These are phyloP conservation scores for Parachlorella kessleri DNA, from an alignment of 139 green algal genomes.

Conservation along the genomic window DNA sequence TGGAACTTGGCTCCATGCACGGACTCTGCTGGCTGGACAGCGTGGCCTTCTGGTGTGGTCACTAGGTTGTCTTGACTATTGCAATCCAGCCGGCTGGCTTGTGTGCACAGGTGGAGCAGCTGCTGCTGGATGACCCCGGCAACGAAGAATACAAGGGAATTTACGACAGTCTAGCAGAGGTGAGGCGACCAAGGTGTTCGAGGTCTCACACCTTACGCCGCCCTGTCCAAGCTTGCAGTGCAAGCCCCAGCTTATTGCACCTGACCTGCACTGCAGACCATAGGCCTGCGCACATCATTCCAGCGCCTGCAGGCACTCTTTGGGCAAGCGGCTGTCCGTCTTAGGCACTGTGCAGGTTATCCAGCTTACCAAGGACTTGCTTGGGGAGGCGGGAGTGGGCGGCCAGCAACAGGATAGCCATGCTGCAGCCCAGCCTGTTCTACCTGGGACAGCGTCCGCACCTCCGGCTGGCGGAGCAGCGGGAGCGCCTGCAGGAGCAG, in stretches of 20 bases:
- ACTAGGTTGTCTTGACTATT: not conserved
- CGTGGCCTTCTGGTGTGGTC: not conserved
- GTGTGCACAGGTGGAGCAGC: constrained; percentile 64
- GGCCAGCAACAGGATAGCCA: not conserved
- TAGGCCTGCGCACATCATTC: too few relatives aligned
- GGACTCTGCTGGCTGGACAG: not conserved
- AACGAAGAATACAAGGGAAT: constrained; percentile 79
- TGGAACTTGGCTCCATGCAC: not conserved
- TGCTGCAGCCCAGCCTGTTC: not conserved
- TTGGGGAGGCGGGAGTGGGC: constrained; percentile 49
- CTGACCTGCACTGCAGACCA: too few relatives aligned
- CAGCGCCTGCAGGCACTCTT: too few relatives aligned
- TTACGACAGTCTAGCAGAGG: constrained; percentile 70
- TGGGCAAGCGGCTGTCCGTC: too few relatives aligned
- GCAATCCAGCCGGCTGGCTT: not conserved
- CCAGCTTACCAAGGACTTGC: constrained; percentile 72
- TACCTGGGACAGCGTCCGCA: too few relatives aligned
- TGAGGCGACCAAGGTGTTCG: too few relatives aligned
- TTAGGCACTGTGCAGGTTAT: constrained; percentile 61
- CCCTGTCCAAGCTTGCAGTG: too few relatives aligned
- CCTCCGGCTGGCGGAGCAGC: constrained; percentile 12
- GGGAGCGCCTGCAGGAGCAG: not conserved
- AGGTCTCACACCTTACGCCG: too few relatives aligned
- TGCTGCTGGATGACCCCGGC: constrained; percentile 69
- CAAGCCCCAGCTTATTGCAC: too few relatives aligned